Evolutionary conservation across 805 yeast species (phyloP).

Genomic region (Saccharomyces eubayanus): DNA sequence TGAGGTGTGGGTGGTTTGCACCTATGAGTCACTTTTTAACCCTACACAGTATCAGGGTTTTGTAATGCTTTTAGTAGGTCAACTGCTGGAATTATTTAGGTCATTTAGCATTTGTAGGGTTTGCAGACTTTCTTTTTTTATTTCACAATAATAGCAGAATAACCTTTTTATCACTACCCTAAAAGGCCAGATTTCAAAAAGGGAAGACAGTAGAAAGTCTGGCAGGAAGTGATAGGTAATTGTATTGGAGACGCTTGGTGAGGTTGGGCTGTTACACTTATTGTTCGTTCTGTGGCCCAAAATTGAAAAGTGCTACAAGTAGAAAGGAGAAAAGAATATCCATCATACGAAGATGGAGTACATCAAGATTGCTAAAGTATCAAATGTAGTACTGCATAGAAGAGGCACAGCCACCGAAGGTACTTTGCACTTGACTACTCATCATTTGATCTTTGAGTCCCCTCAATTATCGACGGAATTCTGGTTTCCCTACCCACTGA

Average conservation of each 20-base stretch:
- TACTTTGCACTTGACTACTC: conserved; percentile 61
- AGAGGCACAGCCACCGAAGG: conserved; percentile 52
- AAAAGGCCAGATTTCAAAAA: neutral
- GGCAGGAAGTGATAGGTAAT: neutral
- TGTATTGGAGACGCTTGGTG: neutral
- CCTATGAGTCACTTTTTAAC: neutral
- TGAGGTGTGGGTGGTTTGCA: neutral
- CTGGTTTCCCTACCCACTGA: conserved; percentile 88
- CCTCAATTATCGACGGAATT: conserved; percentile 45
- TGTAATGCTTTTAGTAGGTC: too few relatives aligned
- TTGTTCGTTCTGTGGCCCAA: neutral
- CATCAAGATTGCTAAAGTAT: conserved; percentile 45
- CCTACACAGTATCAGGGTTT: neutral
- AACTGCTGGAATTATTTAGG: too few relatives aligned
- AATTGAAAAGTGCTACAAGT: neutral
- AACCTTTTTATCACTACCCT: neutral
- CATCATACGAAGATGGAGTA: conserved; percentile 38
- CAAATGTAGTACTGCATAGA: conserved; percentile 46
- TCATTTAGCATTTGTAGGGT: neutral
- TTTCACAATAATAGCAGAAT: neutral
- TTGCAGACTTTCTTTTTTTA: neutral
- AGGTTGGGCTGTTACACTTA: neutral
- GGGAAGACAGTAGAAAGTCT: neutral
- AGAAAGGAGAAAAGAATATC: neutral
- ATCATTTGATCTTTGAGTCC: conserved; percentile 60